A percentile compares a stretch with the other conserved stretches of the same genome.
Evolutionary conservation across 2,329 filamentous ascomycete species (phyloP).

Genomic region (Penicillium frequentans): DNA sequence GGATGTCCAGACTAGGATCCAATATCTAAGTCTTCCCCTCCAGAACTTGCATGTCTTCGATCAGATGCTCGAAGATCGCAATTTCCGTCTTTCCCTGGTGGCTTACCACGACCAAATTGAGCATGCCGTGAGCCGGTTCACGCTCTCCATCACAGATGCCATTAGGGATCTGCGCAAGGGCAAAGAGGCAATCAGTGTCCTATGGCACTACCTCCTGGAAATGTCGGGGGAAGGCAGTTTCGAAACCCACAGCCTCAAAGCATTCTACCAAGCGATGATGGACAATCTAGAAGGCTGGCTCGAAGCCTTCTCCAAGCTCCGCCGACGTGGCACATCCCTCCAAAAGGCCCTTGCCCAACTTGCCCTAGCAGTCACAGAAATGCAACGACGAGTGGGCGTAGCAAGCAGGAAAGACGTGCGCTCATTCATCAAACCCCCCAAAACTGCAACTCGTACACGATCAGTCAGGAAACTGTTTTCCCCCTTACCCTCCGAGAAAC

Average conservation of each 20-base stretch:
- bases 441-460: slow-evolving; percentile 10
- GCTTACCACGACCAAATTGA: slow-evolving; percentile 90
- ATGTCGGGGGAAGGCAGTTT: slow-evolving; percentile 64
- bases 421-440: slow-evolving; percentile 18
- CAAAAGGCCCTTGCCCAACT: slow-evolving; percentile 70
- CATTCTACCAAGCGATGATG: slow-evolving; percentile 86
- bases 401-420: slow-evolving; percentile 69
- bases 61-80: slow-evolving; percentile 79
- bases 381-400: slow-evolving; percentile 80
- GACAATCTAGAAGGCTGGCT: slow-evolving; percentile 91
- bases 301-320: slow-evolving; percentile 73
- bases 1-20: slow-evolving; percentile 78
- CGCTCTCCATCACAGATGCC: slow-evolving; percentile 71
- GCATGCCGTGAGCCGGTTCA: slow-evolving; percentile 80
- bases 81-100: slow-evolving; percentile 78
- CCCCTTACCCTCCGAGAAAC: slow-evolving; percentile 26
- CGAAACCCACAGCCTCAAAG: slow-evolving; percentile 59
- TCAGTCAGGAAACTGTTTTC: slow-evolving; percentile 28
- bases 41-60: slow-evolving; percentile 81
- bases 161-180: slow-evolving; percentile 78
- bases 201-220: slow-evolving; percentile 71
- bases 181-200: slow-evolving; percentile 70
- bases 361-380: slow-evolving; percentile 75
- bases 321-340: slow-evolving; percentile 69
- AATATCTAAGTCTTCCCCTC: slow-evolving; percentile 78